Evolutionary conservation across 176 grass and related monocot genomes (phyloP), one percentile per base, ranked within the genome.

Genomic region (Zoysia pacifica): DNA sequence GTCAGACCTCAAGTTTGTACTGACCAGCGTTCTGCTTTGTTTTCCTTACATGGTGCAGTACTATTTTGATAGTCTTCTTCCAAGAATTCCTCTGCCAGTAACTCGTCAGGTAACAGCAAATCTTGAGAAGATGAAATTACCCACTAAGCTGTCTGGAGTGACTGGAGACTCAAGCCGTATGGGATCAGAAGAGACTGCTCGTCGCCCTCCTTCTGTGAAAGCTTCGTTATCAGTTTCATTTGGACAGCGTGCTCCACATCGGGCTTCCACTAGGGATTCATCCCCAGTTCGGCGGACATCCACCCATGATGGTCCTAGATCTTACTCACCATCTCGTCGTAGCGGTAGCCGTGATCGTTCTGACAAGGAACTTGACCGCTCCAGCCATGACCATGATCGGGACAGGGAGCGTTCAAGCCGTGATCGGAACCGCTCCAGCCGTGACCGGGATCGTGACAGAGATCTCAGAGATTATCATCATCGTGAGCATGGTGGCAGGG

Each of bases 221-320:
- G 96, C 96, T 75, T 91, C 92, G 54, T 76, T 98, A 46, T 93
- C 96, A 6, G 90, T 94, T 74, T 98, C 96, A 52, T 98, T 98
- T 65, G 90, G 96, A 56, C 96, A 99, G 92, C 90, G 92, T 61
- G 90, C 90, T 66, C 92, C 96, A 38, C 96, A 95, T 73, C 92
- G 96, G 67, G 92, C 90, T 63, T 95, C 92, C 59, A 95, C 96
- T 53, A 84, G 92, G 44, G 92, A 89, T 73, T 95, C 90, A 18
- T 99, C 96, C 19, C 96, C 92, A 76, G 88, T 95, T 48, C 66
- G 90, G 20, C 83, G 91, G 48, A 89, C 78, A 40, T 14, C 81
- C 67, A 60, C 44, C 78, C 59, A 73, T 73, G 78, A 82, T 68
- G 87, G 54, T 45, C 43, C 59, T 81, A 78, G 72, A 35, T 77